phyloP scores from a whole-genome alignment of 78 protist genomes.

The Pelomyxa schiedti region DNA sequence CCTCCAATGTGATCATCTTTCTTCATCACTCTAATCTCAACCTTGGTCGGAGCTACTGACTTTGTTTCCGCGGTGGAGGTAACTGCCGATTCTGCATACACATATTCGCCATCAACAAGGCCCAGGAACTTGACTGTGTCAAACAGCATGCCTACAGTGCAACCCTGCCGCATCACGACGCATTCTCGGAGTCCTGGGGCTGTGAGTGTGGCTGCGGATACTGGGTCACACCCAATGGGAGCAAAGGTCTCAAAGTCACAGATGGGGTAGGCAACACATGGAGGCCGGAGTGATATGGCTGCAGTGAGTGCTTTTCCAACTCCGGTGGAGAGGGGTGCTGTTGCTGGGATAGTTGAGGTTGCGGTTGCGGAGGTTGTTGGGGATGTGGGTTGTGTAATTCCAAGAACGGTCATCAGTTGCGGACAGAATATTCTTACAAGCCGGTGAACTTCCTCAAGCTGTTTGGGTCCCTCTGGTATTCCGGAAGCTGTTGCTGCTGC shows the following conservation, averaged over 20 bases:
- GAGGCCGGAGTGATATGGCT: neutral
- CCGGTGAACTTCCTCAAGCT: too few species aligned
- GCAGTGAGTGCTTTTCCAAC: neutral
- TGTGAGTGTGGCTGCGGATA: neutral
- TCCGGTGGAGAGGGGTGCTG: neutral
- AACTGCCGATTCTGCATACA: neutral
- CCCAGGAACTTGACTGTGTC: neutral
- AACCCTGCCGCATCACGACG: neutral
- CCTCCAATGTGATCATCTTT: too few species aligned
- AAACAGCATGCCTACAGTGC: neutral
- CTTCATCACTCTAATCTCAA: too few species aligned
- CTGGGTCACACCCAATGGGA: too few species aligned
- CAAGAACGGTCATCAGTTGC: too few species aligned
- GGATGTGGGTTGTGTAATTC: too few species aligned
- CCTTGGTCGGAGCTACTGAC: too few species aligned
- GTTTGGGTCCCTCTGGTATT: neutral
- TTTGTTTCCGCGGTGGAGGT: too few species aligned
- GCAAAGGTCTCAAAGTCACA: neutral
- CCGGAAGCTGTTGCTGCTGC: neutral
- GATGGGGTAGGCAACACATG: neutral
- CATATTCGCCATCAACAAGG: neutral
- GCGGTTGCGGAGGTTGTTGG: too few species aligned
- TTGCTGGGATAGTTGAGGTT: neutral
- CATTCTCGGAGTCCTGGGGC: neutral
- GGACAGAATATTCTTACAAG: too few species aligned